Evolutionary conservation across 108 stramenopile species (phyloP), one percentile per base, ranked within the genome.

Genomic region (Cyclotella distinguenda): DNA sequence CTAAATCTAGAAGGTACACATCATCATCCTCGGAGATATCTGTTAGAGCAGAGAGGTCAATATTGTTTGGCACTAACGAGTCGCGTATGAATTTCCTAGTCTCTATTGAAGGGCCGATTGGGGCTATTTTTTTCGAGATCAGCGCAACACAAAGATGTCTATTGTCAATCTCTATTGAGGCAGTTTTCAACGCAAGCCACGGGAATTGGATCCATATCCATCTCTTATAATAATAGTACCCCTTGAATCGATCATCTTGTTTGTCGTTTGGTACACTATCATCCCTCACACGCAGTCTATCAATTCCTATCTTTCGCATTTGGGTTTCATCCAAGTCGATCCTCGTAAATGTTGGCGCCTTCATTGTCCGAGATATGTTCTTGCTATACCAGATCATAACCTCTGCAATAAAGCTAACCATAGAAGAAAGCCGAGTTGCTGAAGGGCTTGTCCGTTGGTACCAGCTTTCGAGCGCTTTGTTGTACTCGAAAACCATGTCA

Each of bases 151-250:
- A 35, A 8, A 19, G 31, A 33, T 35, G 9, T 16, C 5, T n/a
- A 18, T 3, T 3, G 13, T 22, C 43, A 34, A 48, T 22, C 33
- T 21, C 33, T 58, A 44, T 46, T 46, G 57, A 46, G 25, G 71
- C 55, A 50, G 59, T 72, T 54, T 60, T 60, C 19, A 90, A 54
- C 22, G 84, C 83, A 33, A 86, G 80, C 85, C 85, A 90, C 6
- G 86, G 85, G 35, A 84, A 87, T 53, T 86, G 81, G 2, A 87
- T 65, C 89, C 89, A 90, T 21, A 86, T 34, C 89, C 89, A 90
- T 36, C 89, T 82, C 33, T 78, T 30, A 57, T 64, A 82, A 44
- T 58, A 76, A 75, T 85, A 88, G 32, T 49, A 3, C 21, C 34
- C 28, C 27, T 30, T 48, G 21, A 21, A 9, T 4, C 34, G 15